These are phyloP conservation scores for Mucor irregularis DNA, from an alignment of 371 early-diverging fungal genomes.

Conservation along the genomic window DNA sequence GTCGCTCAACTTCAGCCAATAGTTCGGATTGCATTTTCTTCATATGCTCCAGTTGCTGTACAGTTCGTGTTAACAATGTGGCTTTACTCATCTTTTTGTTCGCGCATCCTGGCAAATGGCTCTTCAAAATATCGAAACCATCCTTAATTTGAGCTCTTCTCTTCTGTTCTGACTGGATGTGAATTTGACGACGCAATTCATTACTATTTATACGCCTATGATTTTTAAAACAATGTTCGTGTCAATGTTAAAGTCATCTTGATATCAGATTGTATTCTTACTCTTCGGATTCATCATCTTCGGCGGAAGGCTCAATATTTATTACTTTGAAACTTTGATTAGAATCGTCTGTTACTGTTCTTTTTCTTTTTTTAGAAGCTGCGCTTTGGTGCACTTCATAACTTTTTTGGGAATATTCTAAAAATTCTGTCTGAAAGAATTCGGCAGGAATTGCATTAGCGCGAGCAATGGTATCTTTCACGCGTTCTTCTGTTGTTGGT, in stretches of 20 bases:
- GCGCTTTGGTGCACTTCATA: constrained; percentile 32
- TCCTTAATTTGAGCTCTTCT: constrained; percentile 35
- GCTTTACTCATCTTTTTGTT: constrained; percentile 47
- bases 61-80: constrained; percentile 32
- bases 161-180: constrained; percentile 39
- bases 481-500: constrained; percentile 17
- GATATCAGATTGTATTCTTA: background rate
- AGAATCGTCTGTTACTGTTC: constrained; percentile 14
- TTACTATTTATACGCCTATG: constrained; percentile 6
- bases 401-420: constrained; percentile 43
- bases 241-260: background rate
- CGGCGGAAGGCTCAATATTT: constrained; percentile 1
- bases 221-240: background rate
- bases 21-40: constrained; percentile 26
- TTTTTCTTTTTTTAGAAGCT: constrained; percentile 26
- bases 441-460: constrained; percentile 43
- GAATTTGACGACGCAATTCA: constrained; percentile 32
- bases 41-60: constrained; percentile 29
- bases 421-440: constrained; percentile 43
- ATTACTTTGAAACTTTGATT: constrained; percentile 11
- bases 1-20: constrained; percentile 27
- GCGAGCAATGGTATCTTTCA: constrained; percentile 40
- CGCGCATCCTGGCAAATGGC: constrained; percentile 27
- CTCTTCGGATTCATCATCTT: constrained; percentile 12
- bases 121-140: constrained; percentile 30